Conservation (phyloP, 1,284 basidiomycete genomes). For the Mycena citricolor region DNA sequence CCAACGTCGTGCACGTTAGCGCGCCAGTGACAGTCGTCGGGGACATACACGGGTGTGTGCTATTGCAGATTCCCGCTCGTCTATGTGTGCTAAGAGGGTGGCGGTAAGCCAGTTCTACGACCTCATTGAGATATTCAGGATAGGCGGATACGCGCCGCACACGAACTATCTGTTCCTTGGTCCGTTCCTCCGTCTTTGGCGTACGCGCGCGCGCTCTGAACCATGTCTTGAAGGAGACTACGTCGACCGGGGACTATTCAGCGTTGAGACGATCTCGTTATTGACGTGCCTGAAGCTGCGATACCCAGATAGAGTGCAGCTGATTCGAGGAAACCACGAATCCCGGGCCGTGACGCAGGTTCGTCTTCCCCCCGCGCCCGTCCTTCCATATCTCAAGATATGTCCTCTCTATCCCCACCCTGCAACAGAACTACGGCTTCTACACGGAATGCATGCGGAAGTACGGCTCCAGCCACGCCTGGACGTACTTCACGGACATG, state of each 20-base stretch:
- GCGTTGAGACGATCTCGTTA: conserved; percentile 97
- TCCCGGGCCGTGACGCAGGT: conserved; percentile 98
- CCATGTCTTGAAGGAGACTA: conserved; percentile 78
- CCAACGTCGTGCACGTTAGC: conserved; percentile 96
- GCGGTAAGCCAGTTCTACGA: conserved; percentile 94
- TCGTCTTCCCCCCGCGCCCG: conserved; percentile 30
- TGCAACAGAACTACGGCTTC: conserved; percentile 93
- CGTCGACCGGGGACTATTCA: conserved; percentile 96
- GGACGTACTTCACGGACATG: conserved; percentile 99
- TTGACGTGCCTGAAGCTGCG: conserved; percentile 96
- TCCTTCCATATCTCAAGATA: no score
- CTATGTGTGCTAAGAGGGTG: conserved; percentile 29
- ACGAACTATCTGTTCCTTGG: conserved; percentile 98
- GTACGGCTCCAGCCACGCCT: conserved; percentile 94
- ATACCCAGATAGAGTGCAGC: conserved; percentile 95
- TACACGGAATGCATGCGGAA: conserved; percentile 98
- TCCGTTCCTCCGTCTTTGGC: conserved; percentile 37
- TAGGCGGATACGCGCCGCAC: conserved; percentile 94
- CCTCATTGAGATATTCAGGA: conserved; percentile 97
- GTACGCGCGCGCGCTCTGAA: not conserved
- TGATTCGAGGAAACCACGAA: conserved; percentile 98
- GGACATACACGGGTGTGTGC: conserved; percentile 90
- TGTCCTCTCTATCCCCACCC: conserved; percentile 26
- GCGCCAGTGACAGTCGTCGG: conserved; percentile 99
- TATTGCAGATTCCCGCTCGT: conserved; percentile 12